Percentiles rank a stretch among this genome's conserved stretches.
phyloP scores from a whole-genome alignment of 1,139 yeast species.

The Magnusiomyces ingens region DNA sequence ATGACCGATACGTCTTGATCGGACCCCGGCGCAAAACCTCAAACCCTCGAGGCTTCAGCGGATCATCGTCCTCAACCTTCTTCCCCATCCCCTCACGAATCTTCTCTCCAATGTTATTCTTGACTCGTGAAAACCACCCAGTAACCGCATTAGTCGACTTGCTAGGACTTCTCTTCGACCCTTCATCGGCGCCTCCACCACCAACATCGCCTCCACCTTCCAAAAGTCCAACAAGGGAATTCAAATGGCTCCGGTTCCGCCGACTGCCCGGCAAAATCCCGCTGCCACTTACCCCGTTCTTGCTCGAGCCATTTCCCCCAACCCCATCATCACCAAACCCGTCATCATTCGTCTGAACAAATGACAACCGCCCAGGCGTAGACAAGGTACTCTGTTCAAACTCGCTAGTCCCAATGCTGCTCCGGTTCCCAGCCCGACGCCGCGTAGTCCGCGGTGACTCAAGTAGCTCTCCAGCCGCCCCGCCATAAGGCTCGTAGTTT shows the following conservation, averaged over 20 bases:
- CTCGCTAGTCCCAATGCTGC: too few species aligned
- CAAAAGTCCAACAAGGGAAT: constrained; percentile 13
- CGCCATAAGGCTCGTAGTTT: not conserved
- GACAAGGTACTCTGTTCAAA: too few species aligned
- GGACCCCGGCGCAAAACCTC: constrained; percentile 26
- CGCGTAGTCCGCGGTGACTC: too few species aligned
- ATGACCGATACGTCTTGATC: constrained; percentile 17
- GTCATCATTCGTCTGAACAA: too few species aligned
- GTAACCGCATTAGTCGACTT: not conserved
- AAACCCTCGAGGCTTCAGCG: constrained; percentile 22
- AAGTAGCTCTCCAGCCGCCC: not conserved
- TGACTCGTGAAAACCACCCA: not conserved
- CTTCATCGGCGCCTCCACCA: not conserved
- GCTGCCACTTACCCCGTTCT: not conserved
- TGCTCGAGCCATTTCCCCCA: not conserved
- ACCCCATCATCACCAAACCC: not conserved
- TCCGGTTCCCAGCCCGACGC: too few species aligned
- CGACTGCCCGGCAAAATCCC: not conserved
- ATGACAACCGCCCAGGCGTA: too few species aligned
- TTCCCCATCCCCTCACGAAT: not conserved
- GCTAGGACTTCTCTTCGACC: not conserved
- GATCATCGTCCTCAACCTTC: not conserved
- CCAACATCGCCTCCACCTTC: constrained; percentile 7
- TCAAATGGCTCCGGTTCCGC: constrained; percentile 7
- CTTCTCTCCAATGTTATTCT: not conserved